Percentiles rank a stretch among this genome's conserved stretches.
Conservation (phyloP, 2,329 filamentous ascomycete genomes). For the Zasmidium angulare region DNA sequence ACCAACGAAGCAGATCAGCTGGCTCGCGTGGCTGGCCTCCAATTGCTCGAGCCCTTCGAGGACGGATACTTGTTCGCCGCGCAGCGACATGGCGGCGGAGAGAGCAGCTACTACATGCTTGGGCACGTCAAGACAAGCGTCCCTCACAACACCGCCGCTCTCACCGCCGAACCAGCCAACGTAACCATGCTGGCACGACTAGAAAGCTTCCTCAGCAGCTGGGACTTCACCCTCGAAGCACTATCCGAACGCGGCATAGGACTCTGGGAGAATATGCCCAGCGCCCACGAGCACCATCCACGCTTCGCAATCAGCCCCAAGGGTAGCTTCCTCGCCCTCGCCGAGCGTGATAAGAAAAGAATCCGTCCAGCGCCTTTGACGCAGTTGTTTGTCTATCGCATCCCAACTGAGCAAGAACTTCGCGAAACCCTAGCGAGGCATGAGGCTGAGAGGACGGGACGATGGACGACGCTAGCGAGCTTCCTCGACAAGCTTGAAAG, state of each 20-base stretch:
- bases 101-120: slow-evolving; percentile 32
- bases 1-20: slow-evolving; percentile 12
- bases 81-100: slow-evolving; percentile 31
- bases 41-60: slow-evolving; percentile 30
- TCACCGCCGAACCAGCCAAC: slow-evolving; percentile 23
- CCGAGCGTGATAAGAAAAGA: slow-evolving; percentile 33
- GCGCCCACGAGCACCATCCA: slow-evolving; percentile 34
- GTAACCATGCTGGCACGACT: slow-evolving; percentile 31
- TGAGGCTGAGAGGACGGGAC: slow-evolving; percentile 5
- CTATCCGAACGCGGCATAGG: slow-evolving; percentile 25
- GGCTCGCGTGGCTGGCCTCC: slow-evolving; percentile 29
- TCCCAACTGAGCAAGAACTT: slow-evolving; percentile 25
- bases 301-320: slow-evolving; percentile 25
- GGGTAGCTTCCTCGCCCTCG: slow-evolving; percentile 28
- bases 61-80: slow-evolving; percentile 32
- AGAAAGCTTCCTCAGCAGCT: slow-evolving; percentile 33
- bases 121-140: slow-evolving; percentile 27
- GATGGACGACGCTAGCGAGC: slow-evolving; percentile 8
- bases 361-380: slow-evolving; percentile 27
- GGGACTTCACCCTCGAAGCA: slow-evolving; percentile 27
- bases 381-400: slow-evolving; percentile 32
- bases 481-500: slow-evolving; percentile 19
- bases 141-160: slow-evolving; percentile 10
- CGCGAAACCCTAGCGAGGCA: slow-evolving; percentile 15
- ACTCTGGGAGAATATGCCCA: slow-evolving; percentile 34